Percentiles rank a stretch among this genome's conserved stretches.
Conservation (phyloP, 192 early-diverging fungal species). For the Mortierella antarctica region DNA sequence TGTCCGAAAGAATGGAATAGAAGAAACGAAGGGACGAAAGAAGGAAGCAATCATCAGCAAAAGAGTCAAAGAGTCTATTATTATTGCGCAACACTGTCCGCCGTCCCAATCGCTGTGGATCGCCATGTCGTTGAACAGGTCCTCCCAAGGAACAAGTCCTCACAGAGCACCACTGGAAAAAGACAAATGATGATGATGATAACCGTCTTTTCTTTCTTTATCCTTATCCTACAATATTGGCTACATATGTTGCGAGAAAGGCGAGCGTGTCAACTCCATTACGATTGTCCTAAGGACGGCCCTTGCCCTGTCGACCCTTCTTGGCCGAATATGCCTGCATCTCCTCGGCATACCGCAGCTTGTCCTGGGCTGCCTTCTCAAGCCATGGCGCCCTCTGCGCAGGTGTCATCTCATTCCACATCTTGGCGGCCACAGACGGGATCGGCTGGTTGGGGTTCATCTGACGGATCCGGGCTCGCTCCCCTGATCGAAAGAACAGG, state of each 20-base stretch:
- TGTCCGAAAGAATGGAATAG: not conserved
- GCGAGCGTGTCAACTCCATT: too few relatives aligned
- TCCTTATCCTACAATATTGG: not conserved
- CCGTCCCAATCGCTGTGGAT: too few relatives aligned
- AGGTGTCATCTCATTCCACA: slow-evolving; percentile 70
- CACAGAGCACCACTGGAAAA: too few relatives aligned
- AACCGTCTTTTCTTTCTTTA: not conserved
- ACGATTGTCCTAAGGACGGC: not conserved
- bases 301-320: slow-evolving; percentile 30
- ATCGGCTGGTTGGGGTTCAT: slow-evolving; percentile 80
- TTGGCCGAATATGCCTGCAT: slow-evolving; percentile 62
- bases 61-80: too few relatives aligned
- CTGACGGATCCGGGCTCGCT: slow-evolving; percentile 70
- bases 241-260: too few relatives aligned
- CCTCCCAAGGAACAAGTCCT: too few relatives aligned
- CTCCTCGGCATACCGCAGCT: slow-evolving; percentile 74
- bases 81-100: too few relatives aligned
- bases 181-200: too few relatives aligned
- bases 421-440: slow-evolving; percentile 76
- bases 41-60: too few relatives aligned
- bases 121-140: too few relatives aligned
- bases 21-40: not conserved
- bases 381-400: slow-evolving; percentile 63
- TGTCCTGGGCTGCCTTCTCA: slow-evolving; percentile 69
- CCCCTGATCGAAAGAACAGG: slow-evolving; percentile 77